These are phyloP conservation scores for Pecoramyces ruminantium DNA, from an alignment of 192 early-diverging fungal genomes.

Conservation along the genomic window DNA sequence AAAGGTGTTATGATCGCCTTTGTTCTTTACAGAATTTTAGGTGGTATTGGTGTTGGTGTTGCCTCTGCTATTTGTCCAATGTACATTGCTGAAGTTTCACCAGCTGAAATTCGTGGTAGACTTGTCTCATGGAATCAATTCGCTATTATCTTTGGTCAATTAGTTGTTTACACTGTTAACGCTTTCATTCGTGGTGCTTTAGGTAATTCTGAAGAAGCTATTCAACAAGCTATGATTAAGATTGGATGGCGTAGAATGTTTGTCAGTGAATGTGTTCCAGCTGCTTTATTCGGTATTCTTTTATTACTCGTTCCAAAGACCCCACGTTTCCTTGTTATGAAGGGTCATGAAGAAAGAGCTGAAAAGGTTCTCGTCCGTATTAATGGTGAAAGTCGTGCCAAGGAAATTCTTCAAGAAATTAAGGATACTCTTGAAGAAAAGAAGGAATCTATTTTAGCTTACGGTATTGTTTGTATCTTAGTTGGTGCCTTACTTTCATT, in stretches of 20 bases:
- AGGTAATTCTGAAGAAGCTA: background rate
- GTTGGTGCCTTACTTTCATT: conserved; percentile 47
- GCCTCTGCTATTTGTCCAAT: background rate
- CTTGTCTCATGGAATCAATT: background rate
- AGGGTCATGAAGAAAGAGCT: background rate
- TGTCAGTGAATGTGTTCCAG: background rate
- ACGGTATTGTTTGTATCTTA: conserved; percentile 9
- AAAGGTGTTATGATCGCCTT: background rate
- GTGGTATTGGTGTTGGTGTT: background rate
- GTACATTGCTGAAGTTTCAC: background rate
- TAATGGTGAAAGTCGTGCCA: background rate
- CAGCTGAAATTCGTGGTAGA: background rate
- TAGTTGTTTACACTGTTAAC: background rate
- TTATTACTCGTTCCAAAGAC: background rate
- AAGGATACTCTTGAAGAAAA: background rate
- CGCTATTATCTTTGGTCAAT: background rate
- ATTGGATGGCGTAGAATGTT: background rate
- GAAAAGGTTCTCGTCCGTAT: background rate
- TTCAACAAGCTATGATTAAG: background rate
- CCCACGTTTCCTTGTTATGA: background rate
- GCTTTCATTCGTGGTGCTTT: background rate
- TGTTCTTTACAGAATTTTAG: background rate
- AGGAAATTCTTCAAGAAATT: background rate
- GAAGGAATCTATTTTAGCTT: background rate
- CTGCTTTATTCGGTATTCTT: background rate